Percentiles rank a stretch among this genome's conserved stretches.
These are phyloP conservation scores for Albugo laibachii DNA, from an alignment of 352 stramenopile species.

Conservation along the genomic window DNA sequence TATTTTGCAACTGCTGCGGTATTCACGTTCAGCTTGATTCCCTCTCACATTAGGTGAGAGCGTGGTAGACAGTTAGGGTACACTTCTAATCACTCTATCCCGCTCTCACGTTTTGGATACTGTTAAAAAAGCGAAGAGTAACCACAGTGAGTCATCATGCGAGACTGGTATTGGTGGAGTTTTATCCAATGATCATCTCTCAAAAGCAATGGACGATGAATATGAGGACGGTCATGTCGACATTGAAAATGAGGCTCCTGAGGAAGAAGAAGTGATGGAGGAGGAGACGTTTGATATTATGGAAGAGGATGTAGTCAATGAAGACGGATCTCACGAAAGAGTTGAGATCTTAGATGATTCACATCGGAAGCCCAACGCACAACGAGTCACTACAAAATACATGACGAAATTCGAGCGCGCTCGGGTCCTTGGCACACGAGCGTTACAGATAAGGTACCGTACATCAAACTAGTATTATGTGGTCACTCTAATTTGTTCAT, in stretches of 20 bases:
- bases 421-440: slow-evolving; percentile 93
- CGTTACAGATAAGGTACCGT: slow-evolving; percentile 91
- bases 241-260: slow-evolving; percentile 62
- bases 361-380: slow-evolving; percentile 67
- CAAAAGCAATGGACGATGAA: slow-evolving; percentile 51
- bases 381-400: slow-evolving; percentile 94
- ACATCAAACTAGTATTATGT: slow-evolving; percentile 1
- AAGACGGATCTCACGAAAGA: slow-evolving; percentile 17
- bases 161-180: too few relatives aligned
- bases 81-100: too few relatives aligned
- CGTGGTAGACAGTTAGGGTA: too few relatives aligned
- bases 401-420: slow-evolving; percentile 99
- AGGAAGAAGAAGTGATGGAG: slow-evolving; percentile 62
- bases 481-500: background rate
- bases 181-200: too few relatives aligned
- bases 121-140: too few relatives aligned
- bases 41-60: too few relatives aligned
- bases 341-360: slow-evolving; percentile 68
- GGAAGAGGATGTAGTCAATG: slow-evolving; percentile 40
- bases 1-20: too few relatives aligned
- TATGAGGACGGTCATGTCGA: slow-evolving; percentile 64
- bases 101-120: too few relatives aligned
- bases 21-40: too few relatives aligned
- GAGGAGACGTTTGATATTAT: slow-evolving; percentile 18
- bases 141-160: too few relatives aligned